Evolutionary conservation across 768 basidiomycete species (phyloP), one percentile per base, ranked within the genome.

Genomic region (Leucosporidium creatinivorum): DNA sequence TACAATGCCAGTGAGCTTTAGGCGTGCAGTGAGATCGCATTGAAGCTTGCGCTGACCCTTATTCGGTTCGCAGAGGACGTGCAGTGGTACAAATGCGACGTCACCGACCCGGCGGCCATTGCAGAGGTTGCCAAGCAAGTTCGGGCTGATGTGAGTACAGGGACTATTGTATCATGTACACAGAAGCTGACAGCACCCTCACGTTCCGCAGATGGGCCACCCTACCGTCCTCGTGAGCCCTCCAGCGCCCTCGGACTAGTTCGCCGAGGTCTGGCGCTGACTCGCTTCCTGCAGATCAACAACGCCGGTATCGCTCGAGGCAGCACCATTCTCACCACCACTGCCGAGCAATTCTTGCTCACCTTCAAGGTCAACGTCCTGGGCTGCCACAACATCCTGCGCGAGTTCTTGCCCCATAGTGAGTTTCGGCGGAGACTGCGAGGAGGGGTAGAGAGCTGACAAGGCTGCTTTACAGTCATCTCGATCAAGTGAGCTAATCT

Each of bases 331-430:
- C 65, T 70, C 48, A 52, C 58, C 58, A 64, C 62, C 17, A 61
- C 26, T 19, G 47, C 62, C 1, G 65, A 66, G 7, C 62, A 66
- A 48, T 70, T 66, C 65, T 28, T 66, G 5, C 36, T 66, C 3
- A 67, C 65, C 5, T 67, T 63, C 69, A 66, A 70, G 55, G 69
- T 70, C 58, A 70, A 70, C 62, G 65, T 67, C 1, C 55, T 70
- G 30, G 65, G 65, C 8, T 13, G 26, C 6, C 58, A 51, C 65
- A 67, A 66, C 65, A 67, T 70, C 33, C 49, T 66, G 2, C 62
- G 65, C 39, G 69, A 70, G 62, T 70, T 70, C 65, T 39, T 70
- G 12, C 69, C 69, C 7, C 62, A 70, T 49, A 58, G 68, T 69
- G 44, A 51, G 68, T 62, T n/a, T 10, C 8, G 49, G n/a, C 23